phyloP scores from a whole-genome alignment of 768 basidiomycete genomes.

The Russula lepida region DNA sequence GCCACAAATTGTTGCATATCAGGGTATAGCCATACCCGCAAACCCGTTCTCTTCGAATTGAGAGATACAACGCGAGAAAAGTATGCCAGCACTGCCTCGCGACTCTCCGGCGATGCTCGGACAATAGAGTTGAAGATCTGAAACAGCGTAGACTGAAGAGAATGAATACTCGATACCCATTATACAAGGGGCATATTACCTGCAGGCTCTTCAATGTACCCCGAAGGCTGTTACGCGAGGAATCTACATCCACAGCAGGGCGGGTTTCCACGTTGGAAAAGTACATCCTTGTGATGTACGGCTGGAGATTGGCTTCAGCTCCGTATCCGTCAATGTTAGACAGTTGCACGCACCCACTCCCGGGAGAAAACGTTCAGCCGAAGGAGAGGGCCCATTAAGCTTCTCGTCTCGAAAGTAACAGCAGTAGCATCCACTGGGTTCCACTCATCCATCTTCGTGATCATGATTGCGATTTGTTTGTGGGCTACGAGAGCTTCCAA shows the following conservation, averaged over 20 bases:
- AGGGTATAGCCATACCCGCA: conserved; percentile 49
- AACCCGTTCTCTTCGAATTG: conserved; percentile 84
- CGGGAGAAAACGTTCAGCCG: conserved; percentile 79
- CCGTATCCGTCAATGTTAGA: not conserved
- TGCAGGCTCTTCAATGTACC: conserved; percentile 80
- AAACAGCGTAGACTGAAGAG: conserved; percentile 61
- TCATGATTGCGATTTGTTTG: conserved; percentile 77
- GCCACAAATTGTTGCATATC: not conserved
- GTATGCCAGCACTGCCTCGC: conserved; percentile 78
- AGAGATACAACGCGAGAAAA: conserved; percentile 66
- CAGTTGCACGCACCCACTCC: conserved; percentile 62
- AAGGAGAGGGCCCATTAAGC: conserved; percentile 77
- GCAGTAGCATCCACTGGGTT: conserved; percentile 53
- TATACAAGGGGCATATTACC: conserved; percentile 30
- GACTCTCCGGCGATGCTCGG: conserved; percentile 64
- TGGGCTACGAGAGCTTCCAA: conserved; percentile 71
- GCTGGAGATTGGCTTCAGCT: conserved; percentile 37
- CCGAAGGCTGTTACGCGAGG: conserved; percentile 78
- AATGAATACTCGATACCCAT: not conserved
- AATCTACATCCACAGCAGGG: conserved; percentile 63
- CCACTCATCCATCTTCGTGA: conserved; percentile 69
- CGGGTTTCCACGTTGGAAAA: conserved; percentile 83
- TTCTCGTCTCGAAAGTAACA: conserved; percentile 51
- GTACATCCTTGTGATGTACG: conserved; percentile 64
- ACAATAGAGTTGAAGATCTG: conserved; percentile 85